phyloP scores from a whole-genome alignment of 148 eudicot species.

The Amaranthus cruentus region DNA sequence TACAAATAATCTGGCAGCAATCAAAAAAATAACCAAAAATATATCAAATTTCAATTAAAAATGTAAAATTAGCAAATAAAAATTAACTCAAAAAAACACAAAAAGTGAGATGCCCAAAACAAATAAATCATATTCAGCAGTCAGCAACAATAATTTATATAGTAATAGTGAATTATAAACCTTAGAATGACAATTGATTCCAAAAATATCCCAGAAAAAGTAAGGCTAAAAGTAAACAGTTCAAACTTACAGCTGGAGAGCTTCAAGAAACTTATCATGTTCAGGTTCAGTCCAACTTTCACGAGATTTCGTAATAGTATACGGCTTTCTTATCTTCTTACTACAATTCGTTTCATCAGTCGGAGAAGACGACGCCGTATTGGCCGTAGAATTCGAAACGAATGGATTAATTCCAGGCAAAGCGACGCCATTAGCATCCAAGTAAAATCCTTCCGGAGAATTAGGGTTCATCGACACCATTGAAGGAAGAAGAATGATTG shows the following conservation, averaged over 20 bases:
- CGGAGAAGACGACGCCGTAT: conserved; percentile 18
- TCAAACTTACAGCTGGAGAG: conserved; percentile 82
- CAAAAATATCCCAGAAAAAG: neutral
- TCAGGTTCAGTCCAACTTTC: conserved; percentile 99
- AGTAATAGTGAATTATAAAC: neutral
- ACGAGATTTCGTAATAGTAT: conserved; percentile 85
- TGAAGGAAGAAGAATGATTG: neutral
- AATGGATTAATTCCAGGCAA: conserved; percentile 59
- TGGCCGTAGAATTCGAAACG: conserved; percentile 8
- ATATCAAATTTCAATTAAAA: neutral
- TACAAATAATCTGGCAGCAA: no score
- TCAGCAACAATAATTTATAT: neutral
- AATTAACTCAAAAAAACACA: neutral
- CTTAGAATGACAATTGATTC: neutral
- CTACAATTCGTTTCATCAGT: conserved; percentile 42
- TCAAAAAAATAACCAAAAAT: neutral
- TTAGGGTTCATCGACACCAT: conserved; percentile 65
- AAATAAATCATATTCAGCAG: neutral
- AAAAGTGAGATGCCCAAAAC: neutral
- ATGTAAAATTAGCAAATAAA: neutral
- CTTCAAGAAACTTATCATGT: conserved; percentile 98
- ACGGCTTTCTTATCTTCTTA: conserved; percentile 76
- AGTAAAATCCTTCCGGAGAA: conserved; percentile 53
- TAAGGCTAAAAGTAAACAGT: neutral
- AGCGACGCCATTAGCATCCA: conserved; percentile 56